Conservation (phyloP, 441 rosid species). For the Corymbia citriodora region DNA sequence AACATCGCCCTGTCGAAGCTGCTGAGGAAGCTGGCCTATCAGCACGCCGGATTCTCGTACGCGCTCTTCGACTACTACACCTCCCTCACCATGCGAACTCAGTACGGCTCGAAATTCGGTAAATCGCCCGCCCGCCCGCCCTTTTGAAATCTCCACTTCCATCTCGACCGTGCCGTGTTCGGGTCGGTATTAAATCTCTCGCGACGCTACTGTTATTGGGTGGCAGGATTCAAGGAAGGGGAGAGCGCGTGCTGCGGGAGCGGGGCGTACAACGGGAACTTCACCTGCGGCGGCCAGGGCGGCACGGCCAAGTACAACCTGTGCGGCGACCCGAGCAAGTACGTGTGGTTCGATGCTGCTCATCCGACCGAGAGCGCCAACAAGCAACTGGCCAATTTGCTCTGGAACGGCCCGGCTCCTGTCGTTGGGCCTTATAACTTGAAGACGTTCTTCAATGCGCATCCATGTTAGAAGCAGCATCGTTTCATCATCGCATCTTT, state of each 20-base stretch:
- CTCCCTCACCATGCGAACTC: conserved; percentile 9
- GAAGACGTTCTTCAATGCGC: conserved; percentile 6
- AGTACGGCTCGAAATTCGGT: conserved; percentile 12
- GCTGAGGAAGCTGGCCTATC: background rate
- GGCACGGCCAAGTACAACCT: background rate
- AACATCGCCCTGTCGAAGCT: conserved; percentile 5
- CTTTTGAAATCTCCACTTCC: background rate
- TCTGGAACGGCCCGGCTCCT: background rate
- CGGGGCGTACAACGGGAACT: background rate
- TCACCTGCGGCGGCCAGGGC: background rate
- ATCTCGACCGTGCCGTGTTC: background rate
- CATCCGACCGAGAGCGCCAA: background rate
- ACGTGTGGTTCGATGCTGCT: background rate
- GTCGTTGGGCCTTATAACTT: background rate
- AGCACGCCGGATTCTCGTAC: conserved; percentile 19
- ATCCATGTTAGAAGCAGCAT: background rate
- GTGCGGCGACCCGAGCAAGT: background rate
- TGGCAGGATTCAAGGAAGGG: background rate
- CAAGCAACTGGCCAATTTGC: background rate
- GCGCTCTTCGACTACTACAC: conserved; percentile 13
- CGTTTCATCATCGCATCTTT: background rate
- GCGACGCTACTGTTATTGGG: background rate
- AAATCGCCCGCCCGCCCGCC: background rate
- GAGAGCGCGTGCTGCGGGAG: conserved; percentile 1
- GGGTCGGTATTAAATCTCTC: background rate